Conservation (phyloP, 1,284 basidiomycete genomes). For the Sphaerobolus stellatus region DNA sequence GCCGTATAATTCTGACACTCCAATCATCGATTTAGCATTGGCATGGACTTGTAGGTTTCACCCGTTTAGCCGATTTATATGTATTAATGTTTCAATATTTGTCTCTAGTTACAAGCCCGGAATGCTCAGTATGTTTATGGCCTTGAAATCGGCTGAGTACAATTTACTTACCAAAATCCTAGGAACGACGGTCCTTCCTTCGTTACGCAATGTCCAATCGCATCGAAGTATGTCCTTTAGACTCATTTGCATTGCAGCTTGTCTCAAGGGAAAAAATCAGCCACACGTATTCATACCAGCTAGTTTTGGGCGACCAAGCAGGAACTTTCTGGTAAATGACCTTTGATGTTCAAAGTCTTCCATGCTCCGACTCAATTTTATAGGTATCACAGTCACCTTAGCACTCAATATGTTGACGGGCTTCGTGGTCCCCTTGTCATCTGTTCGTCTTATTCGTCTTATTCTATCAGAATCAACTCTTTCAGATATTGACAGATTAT, state of each 20-base stretch:
- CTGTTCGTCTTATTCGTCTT: background rate
- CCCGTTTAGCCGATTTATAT: too few relatives aligned
- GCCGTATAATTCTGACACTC: too few relatives aligned
- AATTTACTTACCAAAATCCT: too few relatives aligned
- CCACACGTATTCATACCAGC: background rate
- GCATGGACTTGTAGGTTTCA: background rate
- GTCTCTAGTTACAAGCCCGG: slow-evolving; percentile 4
- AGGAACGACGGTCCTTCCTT: slow-evolving; percentile 27
- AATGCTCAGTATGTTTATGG: background rate
- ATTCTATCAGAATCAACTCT: background rate
- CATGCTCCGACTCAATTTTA: slow-evolving; percentile 21
- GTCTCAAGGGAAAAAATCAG: too few relatives aligned
- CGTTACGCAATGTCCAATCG: slow-evolving; percentile 47
- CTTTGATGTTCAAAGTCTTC: background rate
- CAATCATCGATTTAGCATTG: slow-evolving; percentile 2
- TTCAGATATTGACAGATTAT: background rate
- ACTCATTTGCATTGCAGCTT: slow-evolving; percentile 14
- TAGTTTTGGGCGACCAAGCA: slow-evolving; percentile 24
- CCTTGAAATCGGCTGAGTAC: too few relatives aligned
- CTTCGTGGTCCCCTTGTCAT: slow-evolving; percentile 28
- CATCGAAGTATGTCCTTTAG: slow-evolving; percentile 23
- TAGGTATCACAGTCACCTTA: slow-evolving; percentile 41
- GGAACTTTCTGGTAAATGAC: slow-evolving; percentile 35
- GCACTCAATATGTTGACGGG: slow-evolving; percentile 43
- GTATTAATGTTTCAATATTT: background rate